Conservation (phyloP, 202 grass and related monocot genomes). For the Alloteropsis angusta region DNA sequence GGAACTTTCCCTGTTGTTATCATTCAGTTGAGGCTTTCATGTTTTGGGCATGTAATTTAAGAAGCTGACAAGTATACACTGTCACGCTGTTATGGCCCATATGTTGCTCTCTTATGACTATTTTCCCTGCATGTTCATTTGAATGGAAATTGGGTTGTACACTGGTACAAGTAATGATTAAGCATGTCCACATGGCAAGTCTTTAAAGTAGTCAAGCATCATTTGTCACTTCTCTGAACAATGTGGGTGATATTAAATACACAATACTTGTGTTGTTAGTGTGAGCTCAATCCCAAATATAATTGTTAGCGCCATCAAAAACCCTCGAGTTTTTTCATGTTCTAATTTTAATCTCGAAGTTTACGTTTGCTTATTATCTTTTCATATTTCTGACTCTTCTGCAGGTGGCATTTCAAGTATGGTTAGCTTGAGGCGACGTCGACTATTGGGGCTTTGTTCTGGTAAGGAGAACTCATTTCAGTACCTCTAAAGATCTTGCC, state of each 20-base stretch:
- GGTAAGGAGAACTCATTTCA: slow-evolving; percentile 40
- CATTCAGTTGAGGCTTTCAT: slow-evolving; percentile 12
- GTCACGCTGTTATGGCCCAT: not conserved
- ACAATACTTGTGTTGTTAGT: not conserved
- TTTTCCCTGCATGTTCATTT: not conserved
- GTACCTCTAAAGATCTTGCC: slow-evolving; percentile 3
- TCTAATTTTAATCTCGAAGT: not conserved
- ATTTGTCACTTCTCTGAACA: not conserved
- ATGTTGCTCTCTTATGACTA: not conserved
- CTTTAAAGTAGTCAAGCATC: not conserved
- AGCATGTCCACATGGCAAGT: not conserved
- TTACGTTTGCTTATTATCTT: slow-evolving; percentile 11
- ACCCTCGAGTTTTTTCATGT: not conserved
- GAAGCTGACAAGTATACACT: not conserved
- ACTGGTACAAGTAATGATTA: not conserved
- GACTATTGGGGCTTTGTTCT: slow-evolving; percentile 64
- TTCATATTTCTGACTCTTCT: slow-evolving; percentile 16
- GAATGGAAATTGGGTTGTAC: not conserved
- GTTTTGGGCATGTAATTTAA: not conserved
- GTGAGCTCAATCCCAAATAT: not conserved
- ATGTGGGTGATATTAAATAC: not conserved
- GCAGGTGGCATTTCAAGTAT: slow-evolving; percentile 53
- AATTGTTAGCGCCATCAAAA: not conserved
- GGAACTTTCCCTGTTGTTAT: not conserved
- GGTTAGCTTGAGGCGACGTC: slow-evolving; percentile 96